Base-by-base conservation (phyloP, 2,329 filamentous ascomycete genomes). In the Fusarium illudens region DNA sequence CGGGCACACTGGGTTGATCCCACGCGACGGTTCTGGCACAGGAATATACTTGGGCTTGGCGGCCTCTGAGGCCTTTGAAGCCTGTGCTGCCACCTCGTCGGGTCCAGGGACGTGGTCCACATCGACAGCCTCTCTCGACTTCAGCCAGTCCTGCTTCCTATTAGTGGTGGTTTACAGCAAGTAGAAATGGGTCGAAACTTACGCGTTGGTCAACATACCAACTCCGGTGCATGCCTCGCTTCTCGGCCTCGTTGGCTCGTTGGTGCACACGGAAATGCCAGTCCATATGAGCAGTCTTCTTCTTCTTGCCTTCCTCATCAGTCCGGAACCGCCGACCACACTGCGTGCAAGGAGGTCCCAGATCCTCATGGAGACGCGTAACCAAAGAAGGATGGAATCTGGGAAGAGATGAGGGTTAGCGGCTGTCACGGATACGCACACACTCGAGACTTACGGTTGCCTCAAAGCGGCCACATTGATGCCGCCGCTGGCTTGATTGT, bases 221-320 rank as follows among this genome's bases (percentile, higher is more conserved):
- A 78, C 93, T 96, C 32, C 96, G 90, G 75, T 96, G 94, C 72
- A 96, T 92, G 30, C 92, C 94, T 64, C 93, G 88, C 77, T 93
- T 95, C 75, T 93, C 90, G 13, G 92, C 90, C 71, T 98, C 95
- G 3, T 90, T 89, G 80, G 96, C 93, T 46, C 94, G 90, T 74
- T 94, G 92, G 75, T 97, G 95, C 22, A 95, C 94, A 59, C 91
- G 90, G 81, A 99, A 99, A 79, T 99, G 96, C 96, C 96, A 99
- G 79, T 99, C 96, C 84, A 99, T 90, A 77, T 99, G 96, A 4
- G 91, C 89, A 22, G 90, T 92, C 82, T 98, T 98, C 82, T 92
- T 92, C 76, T 90, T 90, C 73, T 89, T 92, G 12, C 95, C 95
- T 68, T 92, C 89, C 12, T 90, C 88, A 50, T 92, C 92, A 5